Evolutionary conservation across 2,329 filamentous ascomycete genomes (phyloP).

Genomic region (Acarospora socialis): DNA sequence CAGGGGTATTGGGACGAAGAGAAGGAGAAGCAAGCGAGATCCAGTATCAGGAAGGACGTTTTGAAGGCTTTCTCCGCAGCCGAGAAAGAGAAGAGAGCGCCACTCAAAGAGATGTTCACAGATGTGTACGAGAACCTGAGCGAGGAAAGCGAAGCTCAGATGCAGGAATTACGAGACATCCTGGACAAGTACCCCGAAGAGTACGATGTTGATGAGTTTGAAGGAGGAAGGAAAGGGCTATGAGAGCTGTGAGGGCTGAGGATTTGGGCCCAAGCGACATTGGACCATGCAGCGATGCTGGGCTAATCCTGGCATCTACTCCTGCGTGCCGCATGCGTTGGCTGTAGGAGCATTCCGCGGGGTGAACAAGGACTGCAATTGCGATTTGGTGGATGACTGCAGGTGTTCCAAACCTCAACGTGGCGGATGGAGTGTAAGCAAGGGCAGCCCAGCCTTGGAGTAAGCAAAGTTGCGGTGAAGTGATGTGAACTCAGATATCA

Average conservation of each 20-base stretch:
- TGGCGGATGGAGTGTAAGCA: no score
- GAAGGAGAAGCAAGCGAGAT: slow-evolving; percentile 59
- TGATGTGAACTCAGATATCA: no score
- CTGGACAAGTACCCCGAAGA: slow-evolving; percentile 79
- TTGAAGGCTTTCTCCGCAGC: slow-evolving; percentile 70
- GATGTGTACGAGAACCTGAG: slow-evolving; percentile 85
- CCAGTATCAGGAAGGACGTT: slow-evolving; percentile 55
- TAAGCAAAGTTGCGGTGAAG: no score
- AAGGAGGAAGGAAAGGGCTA: slow-evolving; percentile 56
- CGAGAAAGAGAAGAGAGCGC: slow-evolving; percentile 40
- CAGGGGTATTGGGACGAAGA: slow-evolving; percentile 72
- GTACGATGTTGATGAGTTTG: slow-evolving; percentile 68
- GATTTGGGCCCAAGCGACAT: no score
- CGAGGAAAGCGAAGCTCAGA: slow-evolving; percentile 62
- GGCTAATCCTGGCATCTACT: no score
- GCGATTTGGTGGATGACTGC: no score
- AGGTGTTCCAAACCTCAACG: no score
- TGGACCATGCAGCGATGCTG: no score
- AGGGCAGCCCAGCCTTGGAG: no score
- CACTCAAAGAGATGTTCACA: slow-evolving; percentile 50
- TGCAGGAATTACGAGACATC: slow-evolving; percentile 58
- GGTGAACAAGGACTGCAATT: no score
- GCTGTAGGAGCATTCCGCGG: no score
- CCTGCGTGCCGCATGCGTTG: no score
- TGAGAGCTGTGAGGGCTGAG: slow-evolving; percentile 18